phyloP scores from a whole-genome alignment of 345 rosid genomes.

The thale cress (Arabidopsis thaliana) region DNA sequence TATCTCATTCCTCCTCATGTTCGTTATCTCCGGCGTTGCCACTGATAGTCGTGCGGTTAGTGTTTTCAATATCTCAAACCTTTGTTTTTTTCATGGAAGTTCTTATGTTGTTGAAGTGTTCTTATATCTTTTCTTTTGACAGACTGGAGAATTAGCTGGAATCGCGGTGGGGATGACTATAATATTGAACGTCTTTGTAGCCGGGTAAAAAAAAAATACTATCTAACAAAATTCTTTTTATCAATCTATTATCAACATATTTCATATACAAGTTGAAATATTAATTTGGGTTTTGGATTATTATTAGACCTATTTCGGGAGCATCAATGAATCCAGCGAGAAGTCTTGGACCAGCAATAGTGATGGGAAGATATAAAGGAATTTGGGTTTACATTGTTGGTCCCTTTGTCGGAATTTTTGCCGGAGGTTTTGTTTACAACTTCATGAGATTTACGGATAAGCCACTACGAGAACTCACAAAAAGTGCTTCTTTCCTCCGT shows the following conservation, averaged over 20 bases:
- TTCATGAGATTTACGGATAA: conserved; percentile 58
- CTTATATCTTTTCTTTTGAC: neutral
- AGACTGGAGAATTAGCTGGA: conserved; percentile 59
- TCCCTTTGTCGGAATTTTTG: conserved; percentile 57
- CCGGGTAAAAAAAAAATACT: conserved; percentile 50
- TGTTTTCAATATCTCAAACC: neutral
- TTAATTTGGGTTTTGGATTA: neutral
- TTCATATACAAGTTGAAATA: neutral
- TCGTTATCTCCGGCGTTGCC: conserved; percentile 60
- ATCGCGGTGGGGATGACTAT: conserved; percentile 71
- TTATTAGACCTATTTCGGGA: conserved; percentile 44
- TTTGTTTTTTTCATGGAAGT: neutral
- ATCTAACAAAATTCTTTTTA: neutral
- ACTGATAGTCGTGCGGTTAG: conserved; percentile 59
- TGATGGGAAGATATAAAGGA: conserved; percentile 53
- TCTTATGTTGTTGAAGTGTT: neutral
- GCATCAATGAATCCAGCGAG: conserved; percentile 93
- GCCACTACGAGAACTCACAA: conserved; percentile 56
- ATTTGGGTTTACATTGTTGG: conserved; percentile 71
- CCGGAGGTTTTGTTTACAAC: conserved; percentile 65
- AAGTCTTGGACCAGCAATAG: conserved; percentile 76
- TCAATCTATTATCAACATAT: neutral
- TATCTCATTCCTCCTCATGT: conserved; percentile 71
- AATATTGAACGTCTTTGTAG: conserved; percentile 59
- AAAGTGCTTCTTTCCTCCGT: conserved; percentile 40